Evolutionary conservation across 2,329 filamentous ascomycete genomes (phyloP), one percentile per base, ranked within the genome.

Genomic region (Colletotrichum abscissum): DNA sequence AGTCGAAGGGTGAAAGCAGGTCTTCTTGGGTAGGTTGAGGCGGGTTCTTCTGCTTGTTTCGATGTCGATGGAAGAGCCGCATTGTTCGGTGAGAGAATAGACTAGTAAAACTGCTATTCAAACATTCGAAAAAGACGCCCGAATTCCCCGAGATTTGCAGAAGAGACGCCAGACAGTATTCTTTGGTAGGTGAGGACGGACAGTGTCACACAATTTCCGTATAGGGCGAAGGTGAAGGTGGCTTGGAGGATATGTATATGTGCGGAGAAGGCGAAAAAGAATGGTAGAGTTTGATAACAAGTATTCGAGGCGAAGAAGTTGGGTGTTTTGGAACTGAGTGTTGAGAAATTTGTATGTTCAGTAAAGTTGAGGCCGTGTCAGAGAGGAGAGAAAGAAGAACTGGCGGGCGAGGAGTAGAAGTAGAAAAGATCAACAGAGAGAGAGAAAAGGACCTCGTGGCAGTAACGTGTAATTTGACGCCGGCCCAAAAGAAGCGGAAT

Each of bases 391-490:
- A 49, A 33, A 49, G 28, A 4, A n/a, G 19, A 19, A 57, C 14
- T 12, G 52, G 52, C 35, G 42, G 2, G 19, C 19, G 38, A 54
- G 12, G 46, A 22, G 19, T 54, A 71, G 49, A 26, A 65, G 28
- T 33, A 62, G 28, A 62, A 26, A 55, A 66, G 60, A 73, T 62
- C 56, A 24, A 26, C 60, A n/a, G 60, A 52, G 60, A 26, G 28
- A 49, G 26, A 49, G 54, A 30, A 35, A 62, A 54, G 46, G 7
- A 30, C 56, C 71, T 66, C 71, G 67, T 73, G 71, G 71, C 71
- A 73, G 56, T 26, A 73, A 62, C 67, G 70, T 73, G 67, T n/a
- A 28, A 42, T 42, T 35, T 33, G 12, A 49, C 70, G 70, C 59
- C 38, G 38, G 38, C 26, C 33, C 11, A 38, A 30, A 11, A 38